These are phyloP conservation scores for Nothophoma quercina DNA, from an alignment of 2,329 filamentous ascomycete species.

Conservation along the genomic window DNA sequence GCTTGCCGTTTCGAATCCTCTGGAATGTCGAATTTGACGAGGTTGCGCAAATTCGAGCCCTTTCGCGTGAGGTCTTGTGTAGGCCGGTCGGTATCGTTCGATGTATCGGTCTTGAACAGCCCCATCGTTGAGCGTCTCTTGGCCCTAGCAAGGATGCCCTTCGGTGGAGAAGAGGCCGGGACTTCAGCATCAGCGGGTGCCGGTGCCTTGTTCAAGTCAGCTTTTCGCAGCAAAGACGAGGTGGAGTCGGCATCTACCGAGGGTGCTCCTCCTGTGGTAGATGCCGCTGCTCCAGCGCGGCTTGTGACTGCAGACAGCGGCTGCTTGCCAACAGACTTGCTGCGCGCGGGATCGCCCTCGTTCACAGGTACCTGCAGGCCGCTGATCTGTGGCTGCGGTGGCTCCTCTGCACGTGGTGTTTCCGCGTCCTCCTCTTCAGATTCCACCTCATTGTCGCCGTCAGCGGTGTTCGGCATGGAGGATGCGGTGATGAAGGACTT, in stretches of 20 bases:
- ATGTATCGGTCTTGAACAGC: constrained; percentile 22
- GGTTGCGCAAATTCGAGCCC: constrained; percentile 42
- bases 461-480: constrained; percentile 22
- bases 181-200: constrained; percentile 27
- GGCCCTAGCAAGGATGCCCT: constrained; percentile 39
- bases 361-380: constrained; percentile 38
- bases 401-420: constrained; percentile 19
- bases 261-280: constrained; percentile 35
- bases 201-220: constrained; percentile 45
- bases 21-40: constrained; percentile 54
- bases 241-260: constrained; percentile 49
- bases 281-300: constrained; percentile 31
- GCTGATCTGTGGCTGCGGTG: constrained; percentile 37
- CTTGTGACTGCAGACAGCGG: constrained; percentile 41
- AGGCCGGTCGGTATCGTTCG: constrained; percentile 9
- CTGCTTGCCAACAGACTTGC: constrained; percentile 36
- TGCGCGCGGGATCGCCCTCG: constrained; percentile 24
- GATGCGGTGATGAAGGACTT: constrained; percentile 46
- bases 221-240: constrained; percentile 45
- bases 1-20: constrained; percentile 50
- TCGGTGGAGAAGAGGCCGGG: constrained; percentile 28
- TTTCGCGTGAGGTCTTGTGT: constrained; percentile 30
- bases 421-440: constrained; percentile 8
- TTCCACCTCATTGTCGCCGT: constrained; percentile 12
- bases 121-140: constrained; percentile 37